phyloP scores from a whole-genome alignment of 1,284 basidiomycete species.

The Sphaerobolus stellatus region DNA sequence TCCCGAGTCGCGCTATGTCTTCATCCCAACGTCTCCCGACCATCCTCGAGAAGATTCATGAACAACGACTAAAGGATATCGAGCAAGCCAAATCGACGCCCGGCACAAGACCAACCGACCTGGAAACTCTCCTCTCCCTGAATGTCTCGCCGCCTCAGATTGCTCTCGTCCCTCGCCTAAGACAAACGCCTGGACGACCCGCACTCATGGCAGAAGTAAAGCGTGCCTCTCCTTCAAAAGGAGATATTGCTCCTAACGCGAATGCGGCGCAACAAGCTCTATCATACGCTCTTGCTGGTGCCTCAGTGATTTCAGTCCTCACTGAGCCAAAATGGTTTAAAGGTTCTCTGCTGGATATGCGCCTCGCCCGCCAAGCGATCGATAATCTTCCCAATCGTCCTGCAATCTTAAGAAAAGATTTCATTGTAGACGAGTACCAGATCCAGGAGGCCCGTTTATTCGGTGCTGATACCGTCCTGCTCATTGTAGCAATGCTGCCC shows the following conservation, averaged over 20 bases:
- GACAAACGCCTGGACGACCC: constrained; percentile 47
- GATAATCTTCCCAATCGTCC: constrained; percentile 86
- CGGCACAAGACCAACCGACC: constrained; percentile 63
- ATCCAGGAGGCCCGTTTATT: constrained; percentile 90
- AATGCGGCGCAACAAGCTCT: constrained; percentile 85
- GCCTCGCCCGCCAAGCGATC: constrained; percentile 81
- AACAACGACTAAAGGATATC: constrained; percentile 71
- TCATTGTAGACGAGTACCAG: constrained; percentile 94
- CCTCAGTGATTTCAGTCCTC: constrained; percentile 90
- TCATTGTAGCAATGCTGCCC: constrained; percentile 95
- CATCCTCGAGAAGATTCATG: constrained; percentile 73
- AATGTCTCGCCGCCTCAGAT: constrained; percentile 82
- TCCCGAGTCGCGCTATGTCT: no score
- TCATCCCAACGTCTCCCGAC: no score
- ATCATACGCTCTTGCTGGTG: constrained; percentile 89
- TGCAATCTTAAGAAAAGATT: constrained; percentile 96
- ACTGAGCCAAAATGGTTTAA: constrained; percentile 99
- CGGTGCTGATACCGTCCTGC: constrained; percentile 93
- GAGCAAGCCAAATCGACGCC: constrained; percentile 63
- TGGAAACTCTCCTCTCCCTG: constrained; percentile 64
- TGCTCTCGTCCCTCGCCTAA: constrained; percentile 63
- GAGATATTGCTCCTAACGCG: constrained; percentile 76
- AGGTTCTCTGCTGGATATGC: constrained; percentile 89
- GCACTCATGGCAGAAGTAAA: constrained; percentile 92
- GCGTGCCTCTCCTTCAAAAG: constrained; percentile 91